Evolutionary conservation across 73 alveolate species (phyloP).

Genomic region (Paraurostyla sp.): DNA sequence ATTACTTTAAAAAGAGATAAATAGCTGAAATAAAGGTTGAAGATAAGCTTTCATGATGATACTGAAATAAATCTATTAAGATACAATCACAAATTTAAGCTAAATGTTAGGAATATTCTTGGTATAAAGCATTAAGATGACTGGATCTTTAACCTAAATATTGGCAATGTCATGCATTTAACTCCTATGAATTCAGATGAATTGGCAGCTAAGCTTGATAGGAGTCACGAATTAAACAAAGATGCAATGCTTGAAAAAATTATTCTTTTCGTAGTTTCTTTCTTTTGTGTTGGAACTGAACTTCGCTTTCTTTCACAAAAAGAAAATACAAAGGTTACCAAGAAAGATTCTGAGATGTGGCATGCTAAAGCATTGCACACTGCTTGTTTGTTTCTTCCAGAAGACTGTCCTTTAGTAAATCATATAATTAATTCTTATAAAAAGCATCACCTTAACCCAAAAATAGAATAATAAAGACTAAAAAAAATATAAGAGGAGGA

Average conservation of each 20-base stretch:
- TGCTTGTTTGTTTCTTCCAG: slow-evolving; percentile 67
- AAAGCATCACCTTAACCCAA: slow-evolving; percentile 66
- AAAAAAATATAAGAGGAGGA: background rate
- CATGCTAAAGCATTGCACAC: slow-evolving; percentile 74
- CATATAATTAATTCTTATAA: slow-evolving; percentile 69
- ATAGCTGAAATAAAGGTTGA: slow-evolving; percentile 6
- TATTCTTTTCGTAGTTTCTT: slow-evolving; percentile 61
- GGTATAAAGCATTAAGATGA: slow-evolving; percentile 72
- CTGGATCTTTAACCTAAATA: slow-evolving; percentile 72
- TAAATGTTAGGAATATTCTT: slow-evolving; percentile 64
- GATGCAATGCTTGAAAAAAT: slow-evolving; percentile 74
- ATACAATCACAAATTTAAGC: slow-evolving; percentile 45
- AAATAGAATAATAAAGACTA: background rate
- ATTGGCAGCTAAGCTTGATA: slow-evolving; percentile 50
- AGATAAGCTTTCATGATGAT: slow-evolving; percentile 61
- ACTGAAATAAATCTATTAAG: slow-evolving; percentile 18
- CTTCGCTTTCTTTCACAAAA: slow-evolving; percentile 60
- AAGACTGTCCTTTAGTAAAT: slow-evolving; percentile 70
- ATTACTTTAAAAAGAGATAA: background rate
- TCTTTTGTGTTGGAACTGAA: slow-evolving; percentile 80
- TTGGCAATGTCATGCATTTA: slow-evolving; percentile 77
- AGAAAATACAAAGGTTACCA: background rate
- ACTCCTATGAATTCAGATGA: slow-evolving; percentile 72
- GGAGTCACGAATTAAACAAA: slow-evolving; percentile 48
- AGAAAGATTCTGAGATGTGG: slow-evolving; percentile 78